Conservation (phyloP, 148 eudicot genomes). For the Persicaria maculosa region DNA sequence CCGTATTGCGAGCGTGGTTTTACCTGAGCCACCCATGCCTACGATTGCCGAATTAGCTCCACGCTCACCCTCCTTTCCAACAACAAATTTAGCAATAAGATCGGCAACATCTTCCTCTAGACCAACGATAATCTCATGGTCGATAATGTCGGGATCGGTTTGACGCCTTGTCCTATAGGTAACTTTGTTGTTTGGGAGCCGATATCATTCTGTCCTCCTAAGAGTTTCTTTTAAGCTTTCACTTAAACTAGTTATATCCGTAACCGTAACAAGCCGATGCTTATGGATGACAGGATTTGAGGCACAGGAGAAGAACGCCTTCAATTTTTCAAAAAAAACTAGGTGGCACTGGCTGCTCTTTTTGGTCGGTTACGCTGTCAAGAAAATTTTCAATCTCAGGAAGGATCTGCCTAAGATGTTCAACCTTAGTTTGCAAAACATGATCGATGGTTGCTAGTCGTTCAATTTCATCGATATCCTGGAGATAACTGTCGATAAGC, state of each 20-base stretch:
- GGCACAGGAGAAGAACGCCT: not conserved
- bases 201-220: not conserved
- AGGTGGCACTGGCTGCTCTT: not conserved
- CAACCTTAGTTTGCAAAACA: not conserved
- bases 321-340: not conserved
- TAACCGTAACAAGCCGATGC: not conserved
- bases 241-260: not conserved
- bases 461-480: not conserved
- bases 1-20: constrained; percentile 21
- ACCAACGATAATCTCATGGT: not conserved
- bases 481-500: not conserved
- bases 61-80: not conserved
- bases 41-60: constrained; percentile 9
- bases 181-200: not conserved
- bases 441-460: not conserved
- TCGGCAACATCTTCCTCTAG: not conserved
- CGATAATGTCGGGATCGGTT: not conserved
- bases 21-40: constrained; percentile 24
- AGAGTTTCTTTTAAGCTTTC: not conserved
- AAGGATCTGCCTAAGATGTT: not conserved
- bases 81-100: not conserved
- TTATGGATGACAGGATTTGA: not conserved
- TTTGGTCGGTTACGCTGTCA: not conserved
- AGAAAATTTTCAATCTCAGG: not conserved
- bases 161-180: not conserved